Conservation (phyloP, 768 basidiomycete genomes). For the Pleurotus cornucopiae region DNA sequence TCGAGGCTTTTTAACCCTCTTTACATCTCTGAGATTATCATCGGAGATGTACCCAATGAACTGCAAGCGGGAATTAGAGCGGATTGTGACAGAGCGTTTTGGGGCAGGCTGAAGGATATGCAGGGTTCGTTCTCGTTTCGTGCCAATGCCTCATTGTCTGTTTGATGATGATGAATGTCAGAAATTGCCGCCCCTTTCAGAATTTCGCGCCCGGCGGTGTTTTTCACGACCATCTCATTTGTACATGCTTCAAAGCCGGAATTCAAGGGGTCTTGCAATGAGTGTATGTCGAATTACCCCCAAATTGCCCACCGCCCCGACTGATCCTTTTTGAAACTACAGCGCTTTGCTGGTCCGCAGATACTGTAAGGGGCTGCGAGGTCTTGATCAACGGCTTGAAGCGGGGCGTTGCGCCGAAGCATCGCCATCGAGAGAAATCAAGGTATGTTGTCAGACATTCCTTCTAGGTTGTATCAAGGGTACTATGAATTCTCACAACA, state of each 20-base stretch:
- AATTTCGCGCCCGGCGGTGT: slow-evolving; percentile 46
- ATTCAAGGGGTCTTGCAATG: slow-evolving; percentile 55
- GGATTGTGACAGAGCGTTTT: slow-evolving; percentile 73
- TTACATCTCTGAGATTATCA: slow-evolving; percentile 59
- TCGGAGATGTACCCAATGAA: slow-evolving; percentile 62
- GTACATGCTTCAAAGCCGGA: slow-evolving; percentile 32
- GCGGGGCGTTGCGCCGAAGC: slow-evolving; percentile 72
- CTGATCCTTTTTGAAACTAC: background rate
- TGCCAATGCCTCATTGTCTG: background rate
- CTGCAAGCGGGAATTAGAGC: slow-evolving; percentile 35
- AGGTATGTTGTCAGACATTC: slow-evolving; percentile 37
- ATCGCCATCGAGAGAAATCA: slow-evolving; percentile 57
- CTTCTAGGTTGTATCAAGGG: background rate
- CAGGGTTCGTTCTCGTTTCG: slow-evolving; percentile 31
- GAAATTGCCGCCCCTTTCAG: slow-evolving; percentile 28
- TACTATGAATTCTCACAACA: slow-evolving; percentile 16
- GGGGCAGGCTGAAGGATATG: slow-evolving; percentile 42
- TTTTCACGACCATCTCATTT: slow-evolving; percentile 61
- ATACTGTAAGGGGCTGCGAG: slow-evolving; percentile 42
- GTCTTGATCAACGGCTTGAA: slow-evolving; percentile 77
- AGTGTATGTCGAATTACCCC: slow-evolving; percentile 43
- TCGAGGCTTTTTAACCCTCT: slow-evolving; percentile 52
- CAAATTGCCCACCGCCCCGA: background rate
- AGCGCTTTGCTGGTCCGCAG: slow-evolving; percentile 74
- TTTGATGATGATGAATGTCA: too few relatives aligned